Evolutionary conservation across 495 filamentous ascomycete genomes (phyloP).

Genomic region (Tetracladium marchalianum): DNA sequence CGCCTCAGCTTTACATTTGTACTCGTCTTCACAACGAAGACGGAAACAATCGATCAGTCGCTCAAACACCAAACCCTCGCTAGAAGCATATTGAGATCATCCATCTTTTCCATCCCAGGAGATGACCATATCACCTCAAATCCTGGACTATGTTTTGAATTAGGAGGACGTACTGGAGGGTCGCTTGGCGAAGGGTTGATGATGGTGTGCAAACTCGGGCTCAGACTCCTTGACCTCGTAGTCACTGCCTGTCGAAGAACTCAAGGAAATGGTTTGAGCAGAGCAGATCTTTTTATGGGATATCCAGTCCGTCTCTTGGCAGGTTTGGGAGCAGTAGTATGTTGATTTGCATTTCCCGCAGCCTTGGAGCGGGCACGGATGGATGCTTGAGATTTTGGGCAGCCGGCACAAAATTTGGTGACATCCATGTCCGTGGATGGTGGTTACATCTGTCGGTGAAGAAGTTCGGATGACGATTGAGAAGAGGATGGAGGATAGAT

Average conservation of each 20-base stretch:
- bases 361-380: constrained; percentile 17
- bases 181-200: no score
- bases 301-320: constrained; percentile 36
- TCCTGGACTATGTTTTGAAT: constrained; percentile 4
- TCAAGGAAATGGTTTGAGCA: constrained; percentile 3
- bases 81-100: constrained; percentile 19
- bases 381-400: no score
- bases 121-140: constrained; percentile 1
- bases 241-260: background rate
- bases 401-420: no score
- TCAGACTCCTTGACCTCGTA: no score
- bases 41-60: constrained; percentile 31
- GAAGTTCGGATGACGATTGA: no score
- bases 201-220: no score
- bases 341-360: constrained; percentile 31
- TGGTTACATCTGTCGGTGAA: no score
- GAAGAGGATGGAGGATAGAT: no score
- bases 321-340: constrained; percentile 35
- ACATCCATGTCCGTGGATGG: no score
- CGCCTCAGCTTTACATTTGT: constrained; percentile 13
- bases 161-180: no score
- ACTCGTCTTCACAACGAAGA: constrained; percentile 27
- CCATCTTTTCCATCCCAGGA: constrained; percentile 7
- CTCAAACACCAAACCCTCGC: constrained; percentile 24
- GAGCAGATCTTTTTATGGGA: constrained; percentile 30